Evolutionary conservation across 2,329 filamentous ascomycete genomes (phyloP).

Genomic region (Periconia sp.): DNA sequence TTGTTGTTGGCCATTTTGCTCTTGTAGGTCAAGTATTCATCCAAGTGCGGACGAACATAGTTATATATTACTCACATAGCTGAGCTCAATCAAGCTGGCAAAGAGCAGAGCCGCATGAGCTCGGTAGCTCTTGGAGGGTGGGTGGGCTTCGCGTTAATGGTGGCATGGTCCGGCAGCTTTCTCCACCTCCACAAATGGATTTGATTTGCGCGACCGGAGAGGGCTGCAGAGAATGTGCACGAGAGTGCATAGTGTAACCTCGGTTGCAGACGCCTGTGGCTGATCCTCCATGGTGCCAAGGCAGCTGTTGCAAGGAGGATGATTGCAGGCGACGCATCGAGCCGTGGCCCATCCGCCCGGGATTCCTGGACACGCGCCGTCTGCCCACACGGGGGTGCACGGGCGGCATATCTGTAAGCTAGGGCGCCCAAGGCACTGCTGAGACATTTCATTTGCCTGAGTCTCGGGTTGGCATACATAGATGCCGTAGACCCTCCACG

Average conservation of each 20-base stretch:
- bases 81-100: too few species aligned
- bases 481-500: background rate
- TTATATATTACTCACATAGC: too few species aligned
- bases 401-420: constrained; percentile 2
- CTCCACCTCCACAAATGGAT: constrained; percentile 3
- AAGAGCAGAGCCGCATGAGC: too few species aligned
- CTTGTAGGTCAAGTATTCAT: background rate
- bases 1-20: too few species aligned
- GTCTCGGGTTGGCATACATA: background rate
- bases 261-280: constrained; percentile 4
- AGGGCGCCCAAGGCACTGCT: background rate
- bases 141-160: background rate
- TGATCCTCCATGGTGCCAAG: constrained; percentile 7
- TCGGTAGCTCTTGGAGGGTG: too few species aligned
- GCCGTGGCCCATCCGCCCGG: constrained; percentile 6
- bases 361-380: constrained; percentile 1
- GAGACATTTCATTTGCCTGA: background rate
- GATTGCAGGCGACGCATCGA: constrained; percentile 9
- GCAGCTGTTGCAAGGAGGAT: background rate
- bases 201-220: background rate
- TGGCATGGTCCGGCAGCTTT: constrained; percentile 2
- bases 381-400: background rate
- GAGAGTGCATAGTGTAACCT: constrained; percentile 2
- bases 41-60: too few species aligned
- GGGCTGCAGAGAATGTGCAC: constrained; percentile 6